These are phyloP conservation scores for Mentha longifolia DNA, from an alignment of 257 asterid species.

Conservation along the genomic window DNA sequence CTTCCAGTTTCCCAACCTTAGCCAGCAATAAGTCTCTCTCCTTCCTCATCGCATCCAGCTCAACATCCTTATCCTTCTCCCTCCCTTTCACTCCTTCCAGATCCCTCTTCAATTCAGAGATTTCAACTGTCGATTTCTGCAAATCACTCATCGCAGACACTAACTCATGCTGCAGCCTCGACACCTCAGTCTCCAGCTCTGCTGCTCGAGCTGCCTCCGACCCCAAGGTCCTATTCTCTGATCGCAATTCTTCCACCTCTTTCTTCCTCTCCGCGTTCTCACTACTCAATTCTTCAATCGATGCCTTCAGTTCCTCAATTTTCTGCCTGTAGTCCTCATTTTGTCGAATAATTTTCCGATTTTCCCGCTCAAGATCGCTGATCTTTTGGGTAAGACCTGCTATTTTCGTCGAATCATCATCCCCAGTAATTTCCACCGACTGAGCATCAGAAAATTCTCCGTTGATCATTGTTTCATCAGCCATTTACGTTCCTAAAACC, in stretches of 20 bases:
- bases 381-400: constrained; percentile 41
- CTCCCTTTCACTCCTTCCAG: constrained; percentile 47
- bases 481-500: constrained; percentile 48
- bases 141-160: constrained; percentile 54
- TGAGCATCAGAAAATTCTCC: constrained; percentile 55
- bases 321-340: constrained; percentile 45
- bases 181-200: constrained; percentile 63
- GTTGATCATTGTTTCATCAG: constrained; percentile 49
- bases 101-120: constrained; percentile 42
- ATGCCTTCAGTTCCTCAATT: constrained; percentile 51
- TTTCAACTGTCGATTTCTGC: constrained; percentile 48
- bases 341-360: constrained; percentile 43
- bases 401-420: constrained; percentile 49
- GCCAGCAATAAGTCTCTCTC: constrained; percentile 57
- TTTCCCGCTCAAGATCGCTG: constrained; percentile 57
- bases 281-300: constrained; percentile 36
- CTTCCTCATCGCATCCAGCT: constrained; percentile 50
- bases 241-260: constrained; percentile 39
- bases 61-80: constrained; percentile 48
- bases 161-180: constrained; percentile 70
- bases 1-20: constrained; percentile 44
- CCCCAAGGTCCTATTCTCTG: constrained; percentile 47
- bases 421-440: constrained; percentile 52
- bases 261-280: constrained; percentile 47
- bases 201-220: constrained; percentile 66